Base-by-base conservation (phyloP, 441 rosid genomes). In the Theobroma grandiflorum region DNA sequence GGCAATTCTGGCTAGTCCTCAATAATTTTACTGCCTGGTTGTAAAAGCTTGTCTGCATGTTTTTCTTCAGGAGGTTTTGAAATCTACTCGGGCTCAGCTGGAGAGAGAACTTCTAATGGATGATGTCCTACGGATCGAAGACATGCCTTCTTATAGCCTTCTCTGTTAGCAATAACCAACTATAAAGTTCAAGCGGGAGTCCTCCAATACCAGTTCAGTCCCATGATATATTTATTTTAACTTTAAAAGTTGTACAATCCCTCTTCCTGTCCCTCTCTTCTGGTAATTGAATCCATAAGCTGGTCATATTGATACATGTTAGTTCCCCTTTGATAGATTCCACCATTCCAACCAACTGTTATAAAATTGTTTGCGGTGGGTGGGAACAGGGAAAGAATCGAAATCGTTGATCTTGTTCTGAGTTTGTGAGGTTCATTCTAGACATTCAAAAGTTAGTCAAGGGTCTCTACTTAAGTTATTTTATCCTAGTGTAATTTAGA, bases 71-170 rank as follows among this genome's bases (percentile, higher is more conserved):
- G 97, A 93, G 72, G 90, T 96, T 62, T 72, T 96, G 91, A 93
- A 90, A 79, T 91, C 90, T 3, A 96, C 99, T 6, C 83, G 95
- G 45, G 84, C 84, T 45, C 98, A 92, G 81, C 82, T 94, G n/a
- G 98, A 94, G 83, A 91, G 87, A 84, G 99, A 96, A 86, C 94
- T 96, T 79, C 88, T 94, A 81, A 88, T 89, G 93, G 97, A 96
- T 58, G 95, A 94, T 74, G 95, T 93, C 75, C 82, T 86, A 50
- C 83, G 89, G 78, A 91, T 94, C 2, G 98, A 96, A 84, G 99
- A 96, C 77, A 89, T 96, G 97, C 99, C 98, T 40, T 96, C 99
- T 40, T 96, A 86, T 77, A 80, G 84, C 83, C 97, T 94, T 82
- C 99, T 95, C 38, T 80, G 78, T 82, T 93, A 88, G 83, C 77